phyloP scores from a whole-genome alignment of 2,329 filamentous ascomycete genomes.

The Beauveria bassiana region DNA sequence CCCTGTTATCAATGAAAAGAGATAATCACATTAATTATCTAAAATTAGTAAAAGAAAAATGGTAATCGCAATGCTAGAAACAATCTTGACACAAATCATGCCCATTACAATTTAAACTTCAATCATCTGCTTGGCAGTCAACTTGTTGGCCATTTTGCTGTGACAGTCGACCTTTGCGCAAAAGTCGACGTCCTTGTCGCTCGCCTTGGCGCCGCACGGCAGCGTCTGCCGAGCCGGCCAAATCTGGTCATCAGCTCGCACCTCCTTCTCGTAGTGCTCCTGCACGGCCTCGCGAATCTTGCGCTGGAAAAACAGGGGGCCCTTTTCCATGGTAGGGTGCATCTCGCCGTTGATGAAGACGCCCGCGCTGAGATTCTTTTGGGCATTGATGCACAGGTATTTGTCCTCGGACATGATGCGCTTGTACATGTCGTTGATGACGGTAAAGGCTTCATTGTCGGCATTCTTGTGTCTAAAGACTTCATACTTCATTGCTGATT shows the following conservation, averaged over 20 bases:
- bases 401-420: constrained; percentile 59
- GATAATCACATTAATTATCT: background rate
- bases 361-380: constrained; percentile 53
- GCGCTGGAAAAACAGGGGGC: constrained; percentile 49
- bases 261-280: constrained; percentile 40
- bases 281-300: constrained; percentile 39
- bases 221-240: constrained; percentile 40
- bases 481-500: constrained; percentile 52
- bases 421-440: constrained; percentile 53
- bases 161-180: constrained; percentile 29
- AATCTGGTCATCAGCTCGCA: constrained; percentile 36
- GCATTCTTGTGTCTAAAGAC: constrained; percentile 55
- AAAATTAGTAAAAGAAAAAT: background rate
- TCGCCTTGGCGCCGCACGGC: constrained; percentile 19
- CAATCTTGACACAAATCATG: background rate
- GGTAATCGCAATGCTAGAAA: background rate
- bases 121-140: constrained; percentile 16
- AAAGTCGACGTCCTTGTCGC: constrained; percentile 24
- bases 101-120: constrained; percentile 14
- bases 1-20: background rate
- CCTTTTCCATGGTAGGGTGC: constrained; percentile 53
- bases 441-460: constrained; percentile 48
- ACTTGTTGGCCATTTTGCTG: constrained; percentile 14
- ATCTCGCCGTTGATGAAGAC: constrained; percentile 56
- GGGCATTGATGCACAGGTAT: constrained; percentile 49